Conservation (phyloP, 2,329 filamentous ascomycete species). For the Talaromyces sp. region DNA sequence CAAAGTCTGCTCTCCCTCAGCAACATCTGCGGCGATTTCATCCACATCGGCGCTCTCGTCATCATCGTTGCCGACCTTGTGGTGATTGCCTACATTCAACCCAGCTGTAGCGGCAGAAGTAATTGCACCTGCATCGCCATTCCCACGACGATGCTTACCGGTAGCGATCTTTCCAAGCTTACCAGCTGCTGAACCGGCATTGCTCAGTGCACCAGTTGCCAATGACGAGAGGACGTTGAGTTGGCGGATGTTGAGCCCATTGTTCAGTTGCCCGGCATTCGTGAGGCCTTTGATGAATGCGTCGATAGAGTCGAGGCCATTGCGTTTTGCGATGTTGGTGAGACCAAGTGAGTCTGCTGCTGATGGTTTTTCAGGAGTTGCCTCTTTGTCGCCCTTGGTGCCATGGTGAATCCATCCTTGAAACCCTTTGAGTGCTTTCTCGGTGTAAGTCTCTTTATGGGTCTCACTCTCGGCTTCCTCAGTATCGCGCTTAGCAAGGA, state of each 20-base stretch:
- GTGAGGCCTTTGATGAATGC: slow-evolving; percentile 2
- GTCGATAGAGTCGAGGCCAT: background rate
- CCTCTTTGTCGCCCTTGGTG: background rate
- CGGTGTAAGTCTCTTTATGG: background rate
- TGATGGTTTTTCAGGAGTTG: background rate
- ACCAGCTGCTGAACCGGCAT: background rate
- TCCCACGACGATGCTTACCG: slow-evolving; percentile 6
- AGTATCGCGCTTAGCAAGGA: background rate
- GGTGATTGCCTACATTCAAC: background rate
- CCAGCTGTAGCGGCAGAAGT: background rate
- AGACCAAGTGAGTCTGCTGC: slow-evolving; percentile 2
- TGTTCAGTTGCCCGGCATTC: background rate
- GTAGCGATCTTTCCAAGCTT: background rate
- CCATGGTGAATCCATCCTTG: background rate
- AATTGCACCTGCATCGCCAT: background rate
- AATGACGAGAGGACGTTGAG: background rate
- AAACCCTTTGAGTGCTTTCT: slow-evolving; percentile 2
- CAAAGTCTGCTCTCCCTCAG: background rate
- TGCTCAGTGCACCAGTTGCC: slow-evolving; percentile 4
- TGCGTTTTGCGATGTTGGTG: background rate
- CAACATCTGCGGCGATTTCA: background rate
- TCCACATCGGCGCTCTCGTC: background rate
- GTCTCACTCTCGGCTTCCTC: background rate
- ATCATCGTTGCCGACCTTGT: background rate
- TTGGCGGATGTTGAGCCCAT: slow-evolving; percentile 4